Conservation (phyloP, 2,329 filamentous ascomycete genomes). For the Lachnellula subtilissima region DNA sequence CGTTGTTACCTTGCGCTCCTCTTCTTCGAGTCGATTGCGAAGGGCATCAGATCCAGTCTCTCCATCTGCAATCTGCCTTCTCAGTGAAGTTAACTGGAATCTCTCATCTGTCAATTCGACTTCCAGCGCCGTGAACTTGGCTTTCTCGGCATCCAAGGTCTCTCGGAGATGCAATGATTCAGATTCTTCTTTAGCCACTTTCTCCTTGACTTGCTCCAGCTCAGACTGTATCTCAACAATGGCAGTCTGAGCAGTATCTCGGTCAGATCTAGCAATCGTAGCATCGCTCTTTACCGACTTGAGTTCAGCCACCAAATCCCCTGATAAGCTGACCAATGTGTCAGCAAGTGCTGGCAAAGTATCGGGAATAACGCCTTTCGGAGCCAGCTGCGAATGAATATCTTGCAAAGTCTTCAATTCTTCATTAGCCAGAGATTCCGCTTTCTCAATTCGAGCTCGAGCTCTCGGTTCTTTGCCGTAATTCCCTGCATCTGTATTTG, state of each 20-base stretch:
- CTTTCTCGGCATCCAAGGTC: constrained; percentile 47
- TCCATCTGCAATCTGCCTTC: constrained; percentile 71
- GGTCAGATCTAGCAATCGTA: constrained; percentile 57
- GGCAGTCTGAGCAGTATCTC: constrained; percentile 53
- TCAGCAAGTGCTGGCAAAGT: constrained; percentile 57
- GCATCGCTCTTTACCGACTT: constrained; percentile 56
- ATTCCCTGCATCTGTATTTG: constrained; percentile 52
- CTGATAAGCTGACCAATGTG: constrained; percentile 51
- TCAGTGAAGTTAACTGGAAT: constrained; percentile 62
- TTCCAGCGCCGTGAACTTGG: constrained; percentile 51
- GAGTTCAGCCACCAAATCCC: constrained; percentile 55
- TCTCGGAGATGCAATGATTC: constrained; percentile 50
- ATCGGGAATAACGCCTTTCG: constrained; percentile 47
- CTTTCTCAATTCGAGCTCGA: constrained; percentile 47
- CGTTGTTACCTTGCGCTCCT: constrained; percentile 64
- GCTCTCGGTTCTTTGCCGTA: constrained; percentile 49
- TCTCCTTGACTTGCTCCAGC: constrained; percentile 49
- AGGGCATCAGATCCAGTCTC: constrained; percentile 79
- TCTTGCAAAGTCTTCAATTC: constrained; percentile 53
- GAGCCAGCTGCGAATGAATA: constrained; percentile 54
- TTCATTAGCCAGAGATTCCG: constrained; percentile 48
- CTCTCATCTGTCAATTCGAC: constrained; percentile 59
- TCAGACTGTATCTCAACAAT: constrained; percentile 54
- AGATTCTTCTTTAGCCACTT: constrained; percentile 48
- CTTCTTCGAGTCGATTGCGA: constrained; percentile 68